Conservation (phyloP, 2,329 filamentous ascomycete genomes). For the Xenosphaeropsis pyriputrescens region DNA sequence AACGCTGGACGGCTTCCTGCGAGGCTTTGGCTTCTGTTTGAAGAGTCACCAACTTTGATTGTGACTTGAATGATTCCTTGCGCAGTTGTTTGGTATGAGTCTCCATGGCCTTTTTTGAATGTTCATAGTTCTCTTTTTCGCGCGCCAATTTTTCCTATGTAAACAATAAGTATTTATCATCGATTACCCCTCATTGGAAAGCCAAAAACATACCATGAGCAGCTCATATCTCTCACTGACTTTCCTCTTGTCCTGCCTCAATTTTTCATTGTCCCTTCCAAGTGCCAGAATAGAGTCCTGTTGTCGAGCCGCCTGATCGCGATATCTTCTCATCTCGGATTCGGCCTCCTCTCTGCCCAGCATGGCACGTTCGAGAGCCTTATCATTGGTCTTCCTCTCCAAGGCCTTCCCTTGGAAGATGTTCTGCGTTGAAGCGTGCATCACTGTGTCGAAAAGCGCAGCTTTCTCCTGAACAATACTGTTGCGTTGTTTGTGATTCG, state of each 20-base stretch:
- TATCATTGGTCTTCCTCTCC: slow-evolving; percentile 50
- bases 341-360: slow-evolving; percentile 59
- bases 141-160: slow-evolving; percentile 53
- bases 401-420: slow-evolving; percentile 33
- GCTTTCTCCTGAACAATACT: slow-evolving; percentile 53
- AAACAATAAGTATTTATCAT: neutral
- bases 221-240: slow-evolving; percentile 53
- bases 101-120: slow-evolving; percentile 55
- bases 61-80: slow-evolving; percentile 64
- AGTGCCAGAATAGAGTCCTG: slow-evolving; percentile 46
- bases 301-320: slow-evolving; percentile 23
- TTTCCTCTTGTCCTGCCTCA: slow-evolving; percentile 48
- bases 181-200: slow-evolving; percentile 10
- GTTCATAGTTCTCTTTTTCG: slow-evolving; percentile 53
- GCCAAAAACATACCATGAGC: slow-evolving; percentile 44
- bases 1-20: slow-evolving; percentile 32
- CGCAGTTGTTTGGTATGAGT: slow-evolving; percentile 56
- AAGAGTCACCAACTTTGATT: slow-evolving; percentile 53
- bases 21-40: slow-evolving; percentile 58
- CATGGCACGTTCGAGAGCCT: slow-evolving; percentile 50
- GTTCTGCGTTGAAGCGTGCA: slow-evolving; percentile 20
- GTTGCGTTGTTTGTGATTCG: slow-evolving; percentile 25
- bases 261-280: slow-evolving; percentile 46
- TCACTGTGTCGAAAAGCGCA: slow-evolving; percentile 57
- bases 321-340: slow-evolving; percentile 46